Evolutionary conservation across 2,329 filamentous ascomycete species (phyloP), one percentile per base, ranked within the genome.

Genomic region (Hypoxylon sp.): DNA sequence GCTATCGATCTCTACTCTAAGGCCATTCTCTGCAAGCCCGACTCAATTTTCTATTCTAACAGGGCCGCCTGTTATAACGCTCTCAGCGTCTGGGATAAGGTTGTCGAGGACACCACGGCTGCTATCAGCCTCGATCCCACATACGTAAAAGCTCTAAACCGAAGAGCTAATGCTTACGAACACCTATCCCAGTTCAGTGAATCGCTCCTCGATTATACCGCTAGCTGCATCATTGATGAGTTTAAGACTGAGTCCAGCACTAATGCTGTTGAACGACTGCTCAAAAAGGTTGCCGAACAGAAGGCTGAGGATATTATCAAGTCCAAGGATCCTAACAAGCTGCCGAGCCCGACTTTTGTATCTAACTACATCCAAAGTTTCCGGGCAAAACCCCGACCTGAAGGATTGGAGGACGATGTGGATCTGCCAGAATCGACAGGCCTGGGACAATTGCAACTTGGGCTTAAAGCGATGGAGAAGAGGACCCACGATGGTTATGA

Each of bases 311-410:
- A 90, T 71, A 97, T 99, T 78, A 86, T 99, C 61, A 89, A 87
- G 76, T 87, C 87, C 67, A 95, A 94, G 81, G 95, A 96, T 82
- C 84, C 86, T 35, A 92, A 94, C 84, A 95, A 93, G 83, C 88
- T 99, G 55, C 96, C 96, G 19, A 98, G 94, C 81, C 92, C 96
- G 31, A 98, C 94, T 11, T 99, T 98, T 75, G 94, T 99, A 73
- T 94, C 94, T 78, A 99, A 99, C 86, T 99, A 99, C 82, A 91
- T 99, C 33, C 95, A 98, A 84, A 98, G 95, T 84, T 99, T 99
- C 92, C 92, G 96, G 67, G 86, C 90, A 66, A 93, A 92, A 84
- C 86, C 90, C 52, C 88, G 93, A 1, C 95, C 96, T 3, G 89
- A 86, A 69, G 95, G 94, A 11, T 85, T 99, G 58, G 94, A 95